These are phyloP conservation scores for Rauvolfia tetraphylla DNA, from an alignment of 257 asterid species.

Conservation along the genomic window DNA sequence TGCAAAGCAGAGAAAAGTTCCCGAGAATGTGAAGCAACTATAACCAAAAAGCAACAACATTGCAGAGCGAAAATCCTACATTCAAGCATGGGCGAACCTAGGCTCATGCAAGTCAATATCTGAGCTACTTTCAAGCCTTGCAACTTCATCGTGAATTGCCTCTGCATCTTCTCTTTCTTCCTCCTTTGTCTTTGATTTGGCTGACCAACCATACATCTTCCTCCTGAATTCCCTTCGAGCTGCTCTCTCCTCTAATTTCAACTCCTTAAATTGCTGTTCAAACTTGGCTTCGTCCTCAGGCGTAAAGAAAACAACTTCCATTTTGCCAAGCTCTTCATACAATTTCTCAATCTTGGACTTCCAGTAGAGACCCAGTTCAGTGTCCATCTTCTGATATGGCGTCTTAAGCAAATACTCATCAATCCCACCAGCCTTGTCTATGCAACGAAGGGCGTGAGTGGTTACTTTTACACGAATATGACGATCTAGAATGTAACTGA, in stretches of 20 bases:
- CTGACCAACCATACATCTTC: slow-evolving; percentile 56
- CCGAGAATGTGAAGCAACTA: slow-evolving; percentile 4
- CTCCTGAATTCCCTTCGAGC: slow-evolving; percentile 71
- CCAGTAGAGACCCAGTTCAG: slow-evolving; percentile 87
- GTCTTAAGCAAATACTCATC: slow-evolving; percentile 93
- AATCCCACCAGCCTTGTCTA: slow-evolving; percentile 94
- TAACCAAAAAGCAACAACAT: slow-evolving; percentile 1
- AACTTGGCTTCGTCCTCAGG: slow-evolving; percentile 72
- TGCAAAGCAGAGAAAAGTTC: slow-evolving; percentile 11
- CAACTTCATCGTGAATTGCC: slow-evolving; percentile 26
- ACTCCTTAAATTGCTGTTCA: slow-evolving; percentile 51
- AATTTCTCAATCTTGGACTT: slow-evolving; percentile 82
- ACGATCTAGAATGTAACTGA: slow-evolving; percentile 87
- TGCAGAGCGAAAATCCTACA: background rate
- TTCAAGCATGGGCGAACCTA: slow-evolving; percentile 62
- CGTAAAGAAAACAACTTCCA: slow-evolving; percentile 82
- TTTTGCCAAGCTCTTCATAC: slow-evolving; percentile 83
- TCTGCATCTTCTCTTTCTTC: slow-evolving; percentile 30
- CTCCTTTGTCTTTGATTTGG: slow-evolving; percentile 33
- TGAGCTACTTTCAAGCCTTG: slow-evolving; percentile 20
- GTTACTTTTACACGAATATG: slow-evolving; percentile 79
- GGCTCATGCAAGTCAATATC: slow-evolving; percentile 44
- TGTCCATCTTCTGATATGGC: slow-evolving; percentile 85
- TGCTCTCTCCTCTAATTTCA: slow-evolving; percentile 50
- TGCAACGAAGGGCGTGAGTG: slow-evolving; percentile 92